Conservation (phyloP, 495 filamentous ascomycete genomes). For the Xylaria longipes region DNA sequence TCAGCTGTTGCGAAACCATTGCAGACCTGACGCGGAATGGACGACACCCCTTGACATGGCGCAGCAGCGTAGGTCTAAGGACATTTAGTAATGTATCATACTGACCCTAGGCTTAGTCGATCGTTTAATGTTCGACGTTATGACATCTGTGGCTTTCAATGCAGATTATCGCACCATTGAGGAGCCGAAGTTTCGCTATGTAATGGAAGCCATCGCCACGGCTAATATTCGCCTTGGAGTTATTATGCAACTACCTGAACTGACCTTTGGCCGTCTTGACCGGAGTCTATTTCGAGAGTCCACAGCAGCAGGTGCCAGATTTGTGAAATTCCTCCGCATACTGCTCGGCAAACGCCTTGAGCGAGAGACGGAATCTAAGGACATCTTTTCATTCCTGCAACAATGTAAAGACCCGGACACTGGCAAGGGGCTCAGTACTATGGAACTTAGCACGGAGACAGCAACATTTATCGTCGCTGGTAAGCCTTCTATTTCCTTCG, state of each 20-base stretch:
- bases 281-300: background rate
- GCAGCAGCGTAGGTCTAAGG: background rate
- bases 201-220: background rate
- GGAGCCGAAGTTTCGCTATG: background rate
- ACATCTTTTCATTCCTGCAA: conserved; percentile 10
- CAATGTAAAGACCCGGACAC: conserved; percentile 11
- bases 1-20: background rate
- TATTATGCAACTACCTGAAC: background rate
- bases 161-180: background rate
- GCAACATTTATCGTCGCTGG: conserved; percentile 8
- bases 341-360: background rate
- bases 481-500: background rate
- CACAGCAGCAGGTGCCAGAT: background rate
- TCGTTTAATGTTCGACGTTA: background rate
- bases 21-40: background rate
- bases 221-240: background rate
- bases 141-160: background rate
- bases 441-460: conserved; percentile 6
- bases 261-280: background rate
- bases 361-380: background rate
- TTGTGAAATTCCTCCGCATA: conserved; percentile 4
- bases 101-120: background rate
- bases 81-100: background rate
- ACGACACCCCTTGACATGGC: background rate
- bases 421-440: background rate